Evolutionary conservation across 2,329 filamentous ascomycete species (phyloP), one percentile per base, ranked within the genome.

Genomic region (Aspergillus sp.): DNA sequence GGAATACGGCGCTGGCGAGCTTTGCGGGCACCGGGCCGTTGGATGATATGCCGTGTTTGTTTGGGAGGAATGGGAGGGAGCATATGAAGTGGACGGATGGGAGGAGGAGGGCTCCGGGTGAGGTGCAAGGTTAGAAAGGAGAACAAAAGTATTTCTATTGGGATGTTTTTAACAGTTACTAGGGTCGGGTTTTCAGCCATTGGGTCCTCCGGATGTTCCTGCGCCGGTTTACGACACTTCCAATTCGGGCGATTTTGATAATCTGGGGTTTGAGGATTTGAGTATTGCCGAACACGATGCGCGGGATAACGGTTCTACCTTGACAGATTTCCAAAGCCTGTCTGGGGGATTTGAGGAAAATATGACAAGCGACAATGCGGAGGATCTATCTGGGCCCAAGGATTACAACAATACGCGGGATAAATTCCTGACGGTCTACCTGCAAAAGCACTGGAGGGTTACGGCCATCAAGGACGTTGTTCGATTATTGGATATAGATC

Each of bases 1-100:
- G 74, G 42, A 81, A 82, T 66, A 77, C 70, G 41, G 70, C 67
- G 12, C 56, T 75, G 8, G 71, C 73, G 30, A 61, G 66, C 12
- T 45, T 60, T 36, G 58, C 58, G 27, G 57, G 53, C 5, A 45
- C 48, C 6, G 58, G 57, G 4, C 44, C 57, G 7, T 46, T 56
- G 12, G 57, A 68, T 30, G 69, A 73, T 52, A 60, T 70, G 40
- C 62, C 60, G 7, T 58, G 65, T 44, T 51, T 74, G 36, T 67
- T 71, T 48, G 71, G 69, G 28, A 55, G 58, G 45, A 62, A 66
- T 65, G 66, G 65, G 13, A 60, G 57, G 39, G 60, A 62, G 37
- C 67, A 68, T 47, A 54, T 66, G 60, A 64, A 62, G 37, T 65
- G 60, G 64, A 59, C 56, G 37, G 56, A 61, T 40, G 45, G 51